phyloP scores from a whole-genome alignment of 2,329 filamentous ascomycete genomes.

The Curvularia eragrostidis region DNA sequence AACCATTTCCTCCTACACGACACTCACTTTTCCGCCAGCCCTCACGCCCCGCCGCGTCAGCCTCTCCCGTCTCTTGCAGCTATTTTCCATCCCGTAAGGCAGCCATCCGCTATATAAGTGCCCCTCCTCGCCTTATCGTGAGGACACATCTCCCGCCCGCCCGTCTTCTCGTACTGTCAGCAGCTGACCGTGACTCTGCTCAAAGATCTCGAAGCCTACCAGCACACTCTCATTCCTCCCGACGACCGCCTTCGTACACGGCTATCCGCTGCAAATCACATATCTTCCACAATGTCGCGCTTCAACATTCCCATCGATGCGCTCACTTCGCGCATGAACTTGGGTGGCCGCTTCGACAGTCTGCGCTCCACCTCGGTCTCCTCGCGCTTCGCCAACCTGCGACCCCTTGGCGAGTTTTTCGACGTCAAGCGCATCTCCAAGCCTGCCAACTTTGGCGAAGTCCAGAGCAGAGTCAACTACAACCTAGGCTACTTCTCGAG shows the following conservation, averaged over 20 bases:
- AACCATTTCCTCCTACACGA: constrained; percentile 20
- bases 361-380: constrained; percentile 80
- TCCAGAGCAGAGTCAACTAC: constrained; percentile 94
- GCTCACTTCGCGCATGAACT: constrained; percentile 87
- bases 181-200: constrained; percentile 39
- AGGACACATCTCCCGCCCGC: constrained; percentile 41
- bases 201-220: constrained; percentile 40
- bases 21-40: constrained; percentile 7
- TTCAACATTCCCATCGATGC: constrained; percentile 93
- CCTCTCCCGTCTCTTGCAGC: constrained; percentile 19
- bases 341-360: constrained; percentile 82
- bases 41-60: constrained; percentile 37
- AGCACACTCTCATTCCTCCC: constrained; percentile 32
- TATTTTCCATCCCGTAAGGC: constrained; percentile 36
- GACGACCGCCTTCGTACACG: constrained; percentile 23
- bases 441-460: constrained; percentile 86
- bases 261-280: constrained; percentile 7
- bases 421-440: constrained; percentile 96
- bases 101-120: constrained; percentile 28
- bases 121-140: constrained; percentile 9
- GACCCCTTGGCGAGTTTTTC: constrained; percentile 89
- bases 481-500: constrained; percentile 96
- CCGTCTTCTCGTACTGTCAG: constrained; percentile 12
- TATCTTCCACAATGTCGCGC: constrained; percentile 69
- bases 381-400: constrained; percentile 89